Conservation (phyloP, 1,284 basidiomycete species). For the Ustilago cynodontis region DNA sequence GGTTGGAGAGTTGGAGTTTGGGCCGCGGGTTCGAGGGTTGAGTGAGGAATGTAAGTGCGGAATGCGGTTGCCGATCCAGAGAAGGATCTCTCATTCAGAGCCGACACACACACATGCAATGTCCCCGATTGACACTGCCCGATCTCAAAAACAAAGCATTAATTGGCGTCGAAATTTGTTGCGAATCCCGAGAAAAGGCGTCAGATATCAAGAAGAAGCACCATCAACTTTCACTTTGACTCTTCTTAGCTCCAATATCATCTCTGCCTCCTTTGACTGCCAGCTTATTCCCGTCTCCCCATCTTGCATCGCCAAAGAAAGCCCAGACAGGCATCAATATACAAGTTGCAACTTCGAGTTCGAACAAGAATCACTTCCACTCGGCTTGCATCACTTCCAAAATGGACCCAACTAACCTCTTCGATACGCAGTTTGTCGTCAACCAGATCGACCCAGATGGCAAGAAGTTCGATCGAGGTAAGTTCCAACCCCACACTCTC, state of each 20-base stretch:
- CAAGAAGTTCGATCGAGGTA: conserved; percentile 96
- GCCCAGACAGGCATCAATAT: too few relatives aligned
- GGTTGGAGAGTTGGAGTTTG: not conserved
- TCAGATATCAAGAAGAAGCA: conserved; percentile 14
- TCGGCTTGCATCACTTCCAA: conserved; percentile 2
- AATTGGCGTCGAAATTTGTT: not conserved
- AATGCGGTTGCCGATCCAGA: conserved; percentile 22
- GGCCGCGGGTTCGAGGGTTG: not conserved
- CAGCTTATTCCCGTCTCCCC: not conserved
- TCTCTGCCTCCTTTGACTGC: too few relatives aligned
- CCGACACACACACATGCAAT: too few relatives aligned
- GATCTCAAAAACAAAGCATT: not conserved
- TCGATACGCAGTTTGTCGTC: conserved; percentile 68
- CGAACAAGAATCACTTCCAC: not conserved
- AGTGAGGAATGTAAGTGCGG: conserved; percentile 19
- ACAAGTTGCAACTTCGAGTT: too few relatives aligned
- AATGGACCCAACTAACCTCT: conserved; percentile 67
- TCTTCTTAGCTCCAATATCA: not conserved
- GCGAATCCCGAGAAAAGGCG: conserved; percentile 28
- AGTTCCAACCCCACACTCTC: not conserved
- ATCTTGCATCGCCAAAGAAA: not conserved
- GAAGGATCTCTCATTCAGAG: conserved; percentile 6
- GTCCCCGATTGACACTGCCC: conserved; percentile 7
- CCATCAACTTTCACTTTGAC: not conserved
- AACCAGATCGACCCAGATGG: conserved; percentile 75